These are phyloP conservation scores for Silene conica DNA, from an alignment of 148 eudicot species.

Conservation along the genomic window DNA sequence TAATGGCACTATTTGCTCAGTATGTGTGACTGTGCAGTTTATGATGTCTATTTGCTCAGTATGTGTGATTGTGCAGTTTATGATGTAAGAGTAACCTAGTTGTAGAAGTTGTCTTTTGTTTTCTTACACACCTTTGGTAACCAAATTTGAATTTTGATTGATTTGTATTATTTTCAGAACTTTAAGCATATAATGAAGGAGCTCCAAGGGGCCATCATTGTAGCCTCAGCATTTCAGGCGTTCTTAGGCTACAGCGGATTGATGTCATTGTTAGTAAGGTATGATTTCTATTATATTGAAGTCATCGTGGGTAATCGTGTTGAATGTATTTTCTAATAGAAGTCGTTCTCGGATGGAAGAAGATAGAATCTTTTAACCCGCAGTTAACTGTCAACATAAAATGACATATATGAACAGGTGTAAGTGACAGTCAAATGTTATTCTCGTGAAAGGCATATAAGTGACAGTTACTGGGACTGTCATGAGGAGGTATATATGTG, in stretches of 20 bases:
- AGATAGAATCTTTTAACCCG: too few species aligned
- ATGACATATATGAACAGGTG: too few species aligned
- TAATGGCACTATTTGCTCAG: background rate
- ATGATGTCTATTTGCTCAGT: background rate
- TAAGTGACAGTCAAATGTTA: too few species aligned
- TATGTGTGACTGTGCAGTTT: background rate
- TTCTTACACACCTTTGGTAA: background rate
- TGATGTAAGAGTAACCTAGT: background rate
- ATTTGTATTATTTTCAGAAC: slow-evolving; percentile 47
- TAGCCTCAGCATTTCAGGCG: slow-evolving; percentile 83
- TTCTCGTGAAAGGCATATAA: too few species aligned
- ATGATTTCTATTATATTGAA: slow-evolving; percentile 14
- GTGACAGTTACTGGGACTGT: too few species aligned
- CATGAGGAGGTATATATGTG: too few species aligned
- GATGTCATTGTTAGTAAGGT: slow-evolving; percentile 76
- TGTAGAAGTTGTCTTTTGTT: background rate
- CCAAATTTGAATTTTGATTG: slow-evolving; percentile 1
- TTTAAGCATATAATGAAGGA: slow-evolving; percentile 92
- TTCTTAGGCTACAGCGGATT: slow-evolving; percentile 88
- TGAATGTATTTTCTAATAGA: too few species aligned
- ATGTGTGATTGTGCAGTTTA: background rate
- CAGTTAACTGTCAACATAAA: too few species aligned
- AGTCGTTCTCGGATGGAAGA: too few species aligned
- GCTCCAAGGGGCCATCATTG: slow-evolving; percentile 91
- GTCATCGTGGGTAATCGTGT: background rate